Evolutionary conservation across 1,139 yeast genomes (phyloP).

Genomic region (Zhuliangozyma parablackwelliae): DNA sequence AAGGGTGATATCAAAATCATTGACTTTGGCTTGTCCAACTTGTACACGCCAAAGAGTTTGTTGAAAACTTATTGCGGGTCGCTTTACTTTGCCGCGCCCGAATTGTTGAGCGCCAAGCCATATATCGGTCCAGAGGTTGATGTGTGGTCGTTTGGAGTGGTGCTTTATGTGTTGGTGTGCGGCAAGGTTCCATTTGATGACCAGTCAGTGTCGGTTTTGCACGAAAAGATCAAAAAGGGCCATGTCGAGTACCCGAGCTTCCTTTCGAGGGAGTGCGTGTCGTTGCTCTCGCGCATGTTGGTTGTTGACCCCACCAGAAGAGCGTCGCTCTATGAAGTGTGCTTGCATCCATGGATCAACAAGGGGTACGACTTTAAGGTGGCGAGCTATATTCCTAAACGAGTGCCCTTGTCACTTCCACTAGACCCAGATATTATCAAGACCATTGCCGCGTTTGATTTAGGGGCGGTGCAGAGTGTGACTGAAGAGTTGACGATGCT

Average conservation of each 20-base stretch:
- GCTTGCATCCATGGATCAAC: constrained; percentile 92
- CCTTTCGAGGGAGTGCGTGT: constrained; percentile 78
- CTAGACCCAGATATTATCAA: constrained; percentile 65
- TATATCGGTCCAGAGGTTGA: constrained; percentile 97
- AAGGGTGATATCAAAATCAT: constrained; percentile 93
- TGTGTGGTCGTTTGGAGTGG: constrained; percentile 98
- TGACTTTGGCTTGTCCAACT: constrained; percentile 91
- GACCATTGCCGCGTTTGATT: constrained; percentile 76
- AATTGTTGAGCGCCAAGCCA: constrained; percentile 84
- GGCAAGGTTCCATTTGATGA: constrained; percentile 99
- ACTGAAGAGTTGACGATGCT: constrained; percentile 53
- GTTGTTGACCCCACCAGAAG: constrained; percentile 84
- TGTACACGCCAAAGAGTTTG: constrained; percentile 67
- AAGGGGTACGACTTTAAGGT: constrained; percentile 80
- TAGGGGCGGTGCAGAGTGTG: constrained; percentile 65
- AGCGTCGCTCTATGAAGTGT: constrained; percentile 74
- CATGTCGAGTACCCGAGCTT: constrained; percentile 86
- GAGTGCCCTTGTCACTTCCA: constrained; percentile 72
- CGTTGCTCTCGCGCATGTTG: constrained; percentile 80
- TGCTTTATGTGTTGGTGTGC: constrained; percentile 86
- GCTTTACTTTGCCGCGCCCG: constrained; percentile 97
- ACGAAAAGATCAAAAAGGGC: constrained; percentile 91
- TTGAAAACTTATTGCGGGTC: constrained; percentile 97
- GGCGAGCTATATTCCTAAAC: constrained; percentile 66
- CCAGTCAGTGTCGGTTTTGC: constrained; percentile 86